Evolutionary conservation across 1,284 basidiomycete species (phyloP), one percentile per base, ranked within the genome.

Genomic region (Melampsora americana): DNA sequence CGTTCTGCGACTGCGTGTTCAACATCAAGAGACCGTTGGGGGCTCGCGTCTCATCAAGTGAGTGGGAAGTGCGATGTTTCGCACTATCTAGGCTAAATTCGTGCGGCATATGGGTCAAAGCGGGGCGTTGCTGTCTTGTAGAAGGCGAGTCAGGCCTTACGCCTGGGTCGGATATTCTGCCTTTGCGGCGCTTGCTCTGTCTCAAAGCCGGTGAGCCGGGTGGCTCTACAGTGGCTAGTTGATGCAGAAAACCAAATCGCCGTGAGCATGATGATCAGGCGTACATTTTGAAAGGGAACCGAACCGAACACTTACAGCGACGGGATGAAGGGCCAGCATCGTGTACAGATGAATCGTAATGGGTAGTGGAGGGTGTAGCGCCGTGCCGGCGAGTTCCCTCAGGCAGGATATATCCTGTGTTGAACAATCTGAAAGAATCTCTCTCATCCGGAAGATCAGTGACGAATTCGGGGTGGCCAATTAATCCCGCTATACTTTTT

Each of bases 401-500:
- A 9, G 66, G 74, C 32, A 76, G 35, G 32, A 76, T 76, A 26
- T 64, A 76, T 26, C 74, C 74, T 35, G 66, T 76, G 61, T 76
- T 76, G 46, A 76, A 76, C 18, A 76, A 48, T n/a, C 67, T 76
- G 61, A 76, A 69, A 20, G 67, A 76, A 26, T 69, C 74, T 61
- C 62, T 76, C 28, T 76, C 74, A 53, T 66, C 74, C 5, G 74
- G 74, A 42, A 76, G 68, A 26, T 67, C 35, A 26, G 56, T 65
- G 4, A 76, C 59, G 39, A 76, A 76, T 76, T 76, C 59, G 39
- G 74, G 74, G 18, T 48, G 72, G 23, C 72, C 72, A 48, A 50
- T 56, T 46, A 59, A 32, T 9, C 65, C 59, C 18, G 44, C 39
- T 11, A 28, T n/a, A 62, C 56, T 48, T 26, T 75, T 75, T 12